Evolutionary conservation across 306 rosid genomes (phyloP), one percentile per base, ranked within the genome.

Genomic region (Trichosanthes truncata): DNA sequence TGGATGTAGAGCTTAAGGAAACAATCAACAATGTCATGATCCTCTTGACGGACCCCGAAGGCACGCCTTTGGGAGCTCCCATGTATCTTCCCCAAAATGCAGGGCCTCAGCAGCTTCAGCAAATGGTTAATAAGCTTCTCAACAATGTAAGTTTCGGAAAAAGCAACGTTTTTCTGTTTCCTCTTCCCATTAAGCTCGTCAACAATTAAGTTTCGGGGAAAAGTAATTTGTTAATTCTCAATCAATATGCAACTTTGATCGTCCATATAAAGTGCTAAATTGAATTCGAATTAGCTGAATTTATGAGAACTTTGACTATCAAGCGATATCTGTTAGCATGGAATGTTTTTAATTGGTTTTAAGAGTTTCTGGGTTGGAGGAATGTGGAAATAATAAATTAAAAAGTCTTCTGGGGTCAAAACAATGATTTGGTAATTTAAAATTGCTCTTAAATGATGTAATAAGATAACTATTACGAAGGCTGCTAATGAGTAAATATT

Each of bases 91-190:
- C 97, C 66, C 97, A 90, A 57, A 88, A 88, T 66, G 84, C 86
- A 46, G 92, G 88, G 80, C 93, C 93, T 2, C 90, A 81, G 49
- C 96, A 95, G 20, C 97, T 95, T 18, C 90, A 88, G 57, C 97
- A 83, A 56, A 89, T 93, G 80, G 99, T 95, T 67, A 91, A 95
- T 76, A 83, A 85, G 80, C 92, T 93, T 82, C 92, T 88, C 2
- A 71, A 75, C 78, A 90, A 93, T 76, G 97, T 92, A 87, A 84
- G 23, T 14, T 61, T 81, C 48, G 33, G 7, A 33, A 35, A 20
- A 11, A 33, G 9, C 15, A 15, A 13, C 51, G 1, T 38, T 38
- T 45, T 23, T 3, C 21, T 46, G 7, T 67, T 40, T 8, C 15
- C 9, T 31, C 9, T 41, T 69, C 55, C 76, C 20, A 7, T 7